Conservation (phyloP, 2,329 filamentous ascomycete species). For the Aspergillus vadensis region DNA sequence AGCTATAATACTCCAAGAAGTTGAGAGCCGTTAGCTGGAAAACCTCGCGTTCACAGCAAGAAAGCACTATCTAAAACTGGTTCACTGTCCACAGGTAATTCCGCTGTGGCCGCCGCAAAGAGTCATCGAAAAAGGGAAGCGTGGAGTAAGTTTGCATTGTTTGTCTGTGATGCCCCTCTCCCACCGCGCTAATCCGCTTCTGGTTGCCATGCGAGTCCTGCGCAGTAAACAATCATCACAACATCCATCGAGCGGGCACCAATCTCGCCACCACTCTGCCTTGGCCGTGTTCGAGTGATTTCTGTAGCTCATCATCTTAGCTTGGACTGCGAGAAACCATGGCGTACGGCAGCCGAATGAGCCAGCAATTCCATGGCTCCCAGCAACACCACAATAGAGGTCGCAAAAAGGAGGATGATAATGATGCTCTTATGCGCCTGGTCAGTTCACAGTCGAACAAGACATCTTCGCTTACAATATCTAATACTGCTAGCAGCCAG, state of each 20-base stretch:
- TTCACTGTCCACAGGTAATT: background rate
- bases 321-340: conserved; percentile 30
- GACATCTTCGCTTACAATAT: background rate
- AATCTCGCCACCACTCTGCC: conserved; percentile 1
- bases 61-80: background rate
- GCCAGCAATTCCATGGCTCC: conserved; percentile 52
- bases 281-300: background rate
- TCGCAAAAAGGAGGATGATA: conserved; percentile 60
- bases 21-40: conserved; percentile 16
- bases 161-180: conserved; percentile 33
- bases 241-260: conserved; percentile 20
- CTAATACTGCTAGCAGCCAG: conserved; percentile 50
- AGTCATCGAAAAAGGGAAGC: conserved; percentile 29
- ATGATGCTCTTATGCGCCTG: conserved; percentile 60
- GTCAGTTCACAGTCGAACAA: conserved; percentile 38
- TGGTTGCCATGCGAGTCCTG: conserved; percentile 27
- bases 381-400: conserved; percentile 50
- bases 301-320: background rate
- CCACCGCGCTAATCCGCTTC: conserved; percentile 33
- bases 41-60: background rate
- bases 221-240: conserved; percentile 41
- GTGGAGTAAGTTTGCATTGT: conserved; percentile 38
- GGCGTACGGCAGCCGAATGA: conserved; percentile 57
- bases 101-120: conserved; percentile 14
- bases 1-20: background rate